Base-by-base conservation (phyloP, 2,329 filamentous ascomycete species). In the Ceratocystis lukuohia region DNA sequence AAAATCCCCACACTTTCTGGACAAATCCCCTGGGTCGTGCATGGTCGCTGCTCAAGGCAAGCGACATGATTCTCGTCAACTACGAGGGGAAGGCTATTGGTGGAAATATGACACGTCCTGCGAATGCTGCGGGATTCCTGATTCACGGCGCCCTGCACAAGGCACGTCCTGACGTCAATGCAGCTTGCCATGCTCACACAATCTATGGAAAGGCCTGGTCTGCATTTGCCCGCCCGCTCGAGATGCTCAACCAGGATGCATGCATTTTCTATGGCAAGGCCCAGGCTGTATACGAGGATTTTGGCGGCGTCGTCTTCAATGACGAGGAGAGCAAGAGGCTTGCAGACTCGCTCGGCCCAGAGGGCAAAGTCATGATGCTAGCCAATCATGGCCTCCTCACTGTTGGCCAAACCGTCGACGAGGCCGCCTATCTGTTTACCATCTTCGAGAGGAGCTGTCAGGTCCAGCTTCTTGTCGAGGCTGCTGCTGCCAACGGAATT, bases 321-420 rank as follows among this genome's bases (percentile, higher is more conserved):
- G 69, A 82, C 76, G 72, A 88, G 65, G 87, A 90, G 72, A 86
- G 86, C 0, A 74, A 78, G 62, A 76, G 80, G 20, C 80, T 90
- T 67, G 87, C 86, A 0, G 76, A 77, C 17, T 81, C 86, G 0
- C 76, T 90, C 0, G 87, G 87, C 0, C 67, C 69, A 0, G 74
- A 76, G 0, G 82, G 80, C 68, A 87, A 80, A 73, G 85, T 80
- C 17, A 76, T 84, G 70, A 86, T 89, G 62, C 73, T 89, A 48
- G 78, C 84, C 70, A 90, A 89, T 72, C 87, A 90, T 71, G 88
- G 87, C 0, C 74, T 90, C 3, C 72, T 90, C 53, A 88, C 86
- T 0, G 84, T 86, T 0, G 87, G 88, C 0, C 72, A 73, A 0
- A 90, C 87, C 0, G 85, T 90, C 2, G 87, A 88, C 69, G 87